Evolutionary conservation across 192 early-diverging fungal species (phyloP), one percentile per base, ranked within the genome.

Genomic region (Phlyctochytrium planicorne): DNA sequence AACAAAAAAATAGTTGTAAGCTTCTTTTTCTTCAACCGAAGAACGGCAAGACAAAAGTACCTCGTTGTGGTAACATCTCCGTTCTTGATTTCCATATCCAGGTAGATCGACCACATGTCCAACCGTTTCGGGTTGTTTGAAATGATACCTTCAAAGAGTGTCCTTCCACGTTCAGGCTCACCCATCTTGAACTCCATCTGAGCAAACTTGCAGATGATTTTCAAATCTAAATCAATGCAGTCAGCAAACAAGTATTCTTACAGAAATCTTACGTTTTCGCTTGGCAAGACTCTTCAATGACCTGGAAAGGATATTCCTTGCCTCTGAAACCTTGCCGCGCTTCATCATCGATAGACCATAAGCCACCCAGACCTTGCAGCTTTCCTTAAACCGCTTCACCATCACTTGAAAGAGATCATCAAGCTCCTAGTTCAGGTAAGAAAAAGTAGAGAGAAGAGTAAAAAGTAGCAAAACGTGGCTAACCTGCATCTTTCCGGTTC

Each of bases 181-280:
- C 97, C 97, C 65, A 92, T 81, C 80, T 94, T 94, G 84, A 97
- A 98, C 82, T 99, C 97, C 82, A 97, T 87, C 75, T 95, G 92
- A 1, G 90, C 97, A 85, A 98, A 97, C 77, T 96, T 93, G 55
- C 88, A 86, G 60, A 97, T 91, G 17, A 91, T 91, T 78, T 99
- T 92, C 75, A 97, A 82, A 73, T 97, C 77, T 75, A 35, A 23
- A 65, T 62, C 0, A 25, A 52, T 14, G 25, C 10, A 64, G 6
- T 2, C n/a, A n/a, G n/a, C n/a, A n/a, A n/a, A n/a, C n/a, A 34
- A 40, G 1, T 35, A 24, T 23, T 31, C 24, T 3, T 34, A 29
- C 25, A 14, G 29, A 16, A 53, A n/a, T 75, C 83, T 80, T 72
- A 91, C 86, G 95, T 80, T 99, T 94, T 62, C 91, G 89, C 77